phyloP scores from a whole-genome alignment of 2,329 filamentous ascomycete genomes.

The Diaporthe longicolla region DNA sequence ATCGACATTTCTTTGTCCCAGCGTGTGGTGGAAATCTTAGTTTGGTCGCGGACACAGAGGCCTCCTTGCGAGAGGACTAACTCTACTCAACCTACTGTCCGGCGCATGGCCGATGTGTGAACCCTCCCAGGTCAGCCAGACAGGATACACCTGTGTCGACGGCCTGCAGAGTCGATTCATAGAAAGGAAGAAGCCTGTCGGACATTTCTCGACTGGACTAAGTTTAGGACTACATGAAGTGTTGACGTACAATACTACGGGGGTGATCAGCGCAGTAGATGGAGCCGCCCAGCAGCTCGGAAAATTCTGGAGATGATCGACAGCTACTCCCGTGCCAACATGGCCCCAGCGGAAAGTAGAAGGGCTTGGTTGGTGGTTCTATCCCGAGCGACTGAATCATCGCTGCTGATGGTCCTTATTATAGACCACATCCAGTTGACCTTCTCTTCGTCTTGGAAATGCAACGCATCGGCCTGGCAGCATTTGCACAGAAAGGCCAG shows the following conservation, averaged over 20 bases:
- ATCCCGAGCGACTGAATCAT: not conserved
- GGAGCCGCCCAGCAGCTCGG: slow-evolving; percentile 14
- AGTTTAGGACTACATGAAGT: slow-evolving; percentile 19
- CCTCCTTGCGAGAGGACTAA: not conserved
- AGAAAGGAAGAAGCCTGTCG: slow-evolving; percentile 17
- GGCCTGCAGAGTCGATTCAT: not conserved
- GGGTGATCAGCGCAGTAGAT: slow-evolving; percentile 21
- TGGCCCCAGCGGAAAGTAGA: slow-evolving; percentile 16
- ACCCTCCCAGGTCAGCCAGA: slow-evolving; percentile 2
- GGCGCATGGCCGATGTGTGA: not conserved
- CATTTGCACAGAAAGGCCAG: not conserved
- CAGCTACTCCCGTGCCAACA: slow-evolving; percentile 12
- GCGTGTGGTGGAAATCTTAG: not conserved
- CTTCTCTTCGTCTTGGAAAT: not conserved
- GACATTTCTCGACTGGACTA: not conserved
- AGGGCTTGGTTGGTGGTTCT: slow-evolving; percentile 14
- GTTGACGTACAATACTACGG: not conserved
- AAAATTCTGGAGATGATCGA: slow-evolving; percentile 32
- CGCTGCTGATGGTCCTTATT: slow-evolving; percentile 9
- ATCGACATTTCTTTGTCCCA: not conserved
- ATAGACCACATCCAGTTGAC: not conserved
- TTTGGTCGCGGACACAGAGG: slow-evolving; percentile 7
- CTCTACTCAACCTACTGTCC: not conserved
- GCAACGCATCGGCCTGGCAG: not conserved
- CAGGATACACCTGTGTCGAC: slow-evolving; percentile 13